Percentiles rank a stretch among this genome's conserved stretches.
Conservation (phyloP, 78 protist species). For the Dictyostelium intermedium region DNA sequence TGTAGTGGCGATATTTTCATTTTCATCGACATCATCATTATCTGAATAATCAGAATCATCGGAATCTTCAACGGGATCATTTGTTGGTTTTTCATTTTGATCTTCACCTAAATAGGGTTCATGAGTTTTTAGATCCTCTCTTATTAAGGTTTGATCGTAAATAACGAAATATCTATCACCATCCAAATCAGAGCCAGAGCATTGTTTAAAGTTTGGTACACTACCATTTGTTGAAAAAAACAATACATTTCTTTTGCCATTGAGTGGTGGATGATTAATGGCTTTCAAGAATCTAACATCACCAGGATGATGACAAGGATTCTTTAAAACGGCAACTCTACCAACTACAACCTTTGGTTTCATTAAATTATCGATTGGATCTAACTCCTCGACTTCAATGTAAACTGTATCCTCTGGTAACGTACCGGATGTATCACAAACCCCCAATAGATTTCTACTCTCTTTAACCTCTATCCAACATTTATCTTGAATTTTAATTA, state of each 20-base stretch:
- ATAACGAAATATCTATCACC: slow-evolving; percentile 81
- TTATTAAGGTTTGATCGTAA: slow-evolving; percentile 25
- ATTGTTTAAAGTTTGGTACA: slow-evolving; percentile 66
- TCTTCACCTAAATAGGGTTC: slow-evolving; percentile 27
- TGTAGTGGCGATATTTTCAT: too few relatives aligned
- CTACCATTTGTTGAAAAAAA: slow-evolving; percentile 58
- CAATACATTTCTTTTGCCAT: slow-evolving; percentile 12
- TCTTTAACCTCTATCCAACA: slow-evolving; percentile 17
- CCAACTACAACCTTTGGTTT: slow-evolving; percentile 3
- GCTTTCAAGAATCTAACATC: slow-evolving; percentile 73
- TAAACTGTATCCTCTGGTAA: slow-evolving; percentile 41
- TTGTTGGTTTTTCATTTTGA: background rate
- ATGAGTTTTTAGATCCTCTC: background rate
- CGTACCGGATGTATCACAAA: slow-evolving; percentile 20
- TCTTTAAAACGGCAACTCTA: slow-evolving; percentile 47
- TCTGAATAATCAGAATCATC: background rate
- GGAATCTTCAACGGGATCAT: too few relatives aligned
- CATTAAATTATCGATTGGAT: background rate
- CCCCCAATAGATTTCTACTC: slow-evolving; percentile 54
- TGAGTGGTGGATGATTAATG: background rate
- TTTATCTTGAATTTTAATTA: background rate
- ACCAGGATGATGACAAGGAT: slow-evolving; percentile 80
- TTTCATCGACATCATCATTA: background rate
- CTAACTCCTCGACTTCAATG: background rate
- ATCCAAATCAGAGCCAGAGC: slow-evolving; percentile 80